Percentiles rank a stretch among this genome's conserved stretches.
Conservation (phyloP, 139 green algal species). For the Closterium sp. region DNA sequence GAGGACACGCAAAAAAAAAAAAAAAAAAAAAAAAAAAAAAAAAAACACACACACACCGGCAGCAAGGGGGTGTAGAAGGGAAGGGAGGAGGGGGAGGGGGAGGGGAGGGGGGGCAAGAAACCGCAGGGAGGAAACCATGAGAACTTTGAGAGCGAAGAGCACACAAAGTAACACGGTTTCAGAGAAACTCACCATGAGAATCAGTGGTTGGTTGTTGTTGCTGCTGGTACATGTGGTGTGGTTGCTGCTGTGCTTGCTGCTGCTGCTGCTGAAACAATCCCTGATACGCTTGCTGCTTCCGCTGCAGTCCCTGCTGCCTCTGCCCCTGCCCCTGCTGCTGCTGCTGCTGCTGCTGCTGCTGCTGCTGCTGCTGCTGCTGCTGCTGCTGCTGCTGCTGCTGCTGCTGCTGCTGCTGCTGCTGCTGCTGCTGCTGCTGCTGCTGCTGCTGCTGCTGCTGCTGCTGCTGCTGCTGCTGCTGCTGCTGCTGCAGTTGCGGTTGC, state of each 20-base stretch:
- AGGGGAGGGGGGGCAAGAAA: neutral
- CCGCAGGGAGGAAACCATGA: neutral
- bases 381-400: too few species aligned
- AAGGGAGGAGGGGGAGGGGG: too few species aligned
- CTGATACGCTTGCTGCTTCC: neutral
- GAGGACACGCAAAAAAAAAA: too few species aligned
- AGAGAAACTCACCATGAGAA: neutral
- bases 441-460: neutral
- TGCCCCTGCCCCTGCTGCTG: neutral
- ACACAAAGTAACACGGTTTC: too few species aligned
- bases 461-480: neutral
- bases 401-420: too few species aligned
- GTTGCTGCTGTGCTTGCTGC: constrained; percentile 3
- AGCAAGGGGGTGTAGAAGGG: too few species aligned
- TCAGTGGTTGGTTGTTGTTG: neutral
- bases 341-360: neutral
- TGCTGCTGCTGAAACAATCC: neutral
- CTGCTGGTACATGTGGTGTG: neutral
- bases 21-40: too few species aligned
- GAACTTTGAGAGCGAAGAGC: neutral
- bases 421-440: too few species aligned
- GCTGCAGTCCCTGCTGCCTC: neutral
- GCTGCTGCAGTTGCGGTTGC: neutral
- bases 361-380: too few species aligned
- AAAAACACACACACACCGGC: too few species aligned